Conservation (phyloP, 2,329 filamentous ascomycete genomes). For the Bipolaris victoriae region DNA sequence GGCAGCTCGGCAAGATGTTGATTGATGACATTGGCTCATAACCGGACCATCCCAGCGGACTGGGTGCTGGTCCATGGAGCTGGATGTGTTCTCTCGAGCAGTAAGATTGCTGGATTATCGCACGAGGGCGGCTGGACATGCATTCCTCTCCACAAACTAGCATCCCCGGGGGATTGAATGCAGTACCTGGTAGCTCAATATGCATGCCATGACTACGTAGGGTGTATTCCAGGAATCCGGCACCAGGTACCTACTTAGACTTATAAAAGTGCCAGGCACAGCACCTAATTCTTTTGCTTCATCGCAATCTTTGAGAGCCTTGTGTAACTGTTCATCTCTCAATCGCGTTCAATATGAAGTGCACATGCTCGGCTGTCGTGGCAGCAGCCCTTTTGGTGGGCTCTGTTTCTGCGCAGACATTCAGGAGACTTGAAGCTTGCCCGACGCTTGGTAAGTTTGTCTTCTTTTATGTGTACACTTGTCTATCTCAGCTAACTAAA, state of each 20-base stretch:
- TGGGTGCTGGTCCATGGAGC: slow-evolving; percentile 25
- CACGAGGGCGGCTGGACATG: slow-evolving; percentile 34
- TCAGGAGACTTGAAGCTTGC: slow-evolving; percentile 62
- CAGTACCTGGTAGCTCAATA: slow-evolving; percentile 20
- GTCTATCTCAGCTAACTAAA: slow-evolving; percentile 20
- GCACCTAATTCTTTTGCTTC: slow-evolving; percentile 18
- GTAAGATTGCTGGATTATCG: slow-evolving; percentile 36
- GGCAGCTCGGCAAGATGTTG: slow-evolving; percentile 32
- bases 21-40: slow-evolving; percentile 30
- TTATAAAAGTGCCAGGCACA: slow-evolving; percentile 39
- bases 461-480: neutral
- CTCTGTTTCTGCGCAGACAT: slow-evolving; percentile 57
- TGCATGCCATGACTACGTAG: slow-evolving; percentile 8
- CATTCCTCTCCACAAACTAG: slow-evolving; percentile 17
- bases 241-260: slow-evolving; percentile 29
- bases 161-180: slow-evolving; percentile 19
- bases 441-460: slow-evolving; percentile 57
- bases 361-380: slow-evolving; percentile 33
- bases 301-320: slow-evolving; percentile 29
- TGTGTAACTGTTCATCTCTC: slow-evolving; percentile 19
- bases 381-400: slow-evolving; percentile 38
- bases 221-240: slow-evolving; percentile 26
- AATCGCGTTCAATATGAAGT: slow-evolving; percentile 39
- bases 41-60: slow-evolving; percentile 27
- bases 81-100: slow-evolving; percentile 34